Percentiles rank a stretch among this genome's conserved stretches.
phyloP scores from a whole-genome alignment of 495 filamentous ascomycete species.

The Jackrogersella multiformis region DNA sequence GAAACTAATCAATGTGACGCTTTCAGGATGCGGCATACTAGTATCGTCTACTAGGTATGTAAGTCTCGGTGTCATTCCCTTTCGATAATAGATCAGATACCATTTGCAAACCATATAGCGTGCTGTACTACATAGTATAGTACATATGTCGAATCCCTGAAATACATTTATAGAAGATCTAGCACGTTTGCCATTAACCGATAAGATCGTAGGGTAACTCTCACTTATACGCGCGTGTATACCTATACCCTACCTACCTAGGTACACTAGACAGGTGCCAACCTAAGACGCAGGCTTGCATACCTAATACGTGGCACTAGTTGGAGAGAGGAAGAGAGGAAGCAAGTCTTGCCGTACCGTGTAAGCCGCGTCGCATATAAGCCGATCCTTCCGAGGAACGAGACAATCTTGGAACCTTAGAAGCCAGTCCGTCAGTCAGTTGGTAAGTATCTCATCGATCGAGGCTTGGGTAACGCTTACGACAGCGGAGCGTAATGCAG shows the following conservation, averaged over 20 bases:
- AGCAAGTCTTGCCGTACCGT: conserved; percentile 22
- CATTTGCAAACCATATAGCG: background rate
- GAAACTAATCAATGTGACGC: conserved; percentile 33
- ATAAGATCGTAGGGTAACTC: background rate
- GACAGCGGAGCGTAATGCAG: conserved; percentile 18
- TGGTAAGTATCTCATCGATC: conserved; percentile 1
- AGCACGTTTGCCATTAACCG: conserved; percentile 4
- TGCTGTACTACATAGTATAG: background rate
- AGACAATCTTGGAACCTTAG: background rate
- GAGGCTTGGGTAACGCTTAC: conserved; percentile 8
- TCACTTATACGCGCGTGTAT: conserved; percentile 1
- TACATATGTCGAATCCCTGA: conserved; percentile 2
- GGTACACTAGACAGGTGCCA: no score
- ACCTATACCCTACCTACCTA: no score
- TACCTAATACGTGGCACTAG: conserved; percentile 1
- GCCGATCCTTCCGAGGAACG: conserved; percentile 18
- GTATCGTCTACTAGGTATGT: conserved; percentile 20
- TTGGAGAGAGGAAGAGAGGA: conserved; percentile 3
- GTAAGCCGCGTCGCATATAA: conserved; percentile 13
- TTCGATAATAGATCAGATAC: conserved; percentile 21
- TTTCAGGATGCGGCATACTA: conserved; percentile 16
- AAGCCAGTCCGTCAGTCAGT: no score
- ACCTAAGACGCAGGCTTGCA: background rate
- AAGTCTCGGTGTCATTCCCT: conserved; percentile 23
- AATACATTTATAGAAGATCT: conserved; percentile 1